Percentiles rank a stretch among this genome's conserved stretches.
Evolutionary conservation across 2,329 filamentous ascomycete species (phyloP).

Genomic region (Lojkania enalia): DNA sequence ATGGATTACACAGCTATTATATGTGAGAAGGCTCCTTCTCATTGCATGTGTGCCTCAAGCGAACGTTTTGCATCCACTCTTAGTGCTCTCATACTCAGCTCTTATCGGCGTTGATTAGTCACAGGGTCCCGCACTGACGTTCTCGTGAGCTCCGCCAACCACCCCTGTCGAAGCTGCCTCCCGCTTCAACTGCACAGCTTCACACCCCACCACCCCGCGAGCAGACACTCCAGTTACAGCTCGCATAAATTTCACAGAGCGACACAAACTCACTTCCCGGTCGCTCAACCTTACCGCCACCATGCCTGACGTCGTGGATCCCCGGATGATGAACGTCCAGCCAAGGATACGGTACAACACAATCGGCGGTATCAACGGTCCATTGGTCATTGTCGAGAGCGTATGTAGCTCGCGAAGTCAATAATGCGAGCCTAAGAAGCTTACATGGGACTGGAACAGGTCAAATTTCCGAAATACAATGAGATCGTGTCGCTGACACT

Average conservation of each 20-base stretch:
- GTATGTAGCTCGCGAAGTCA: constrained; percentile 56
- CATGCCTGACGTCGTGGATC: constrained; percentile 48
- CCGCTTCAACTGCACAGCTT: constrained; percentile 33
- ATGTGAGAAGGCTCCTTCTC: too few species aligned
- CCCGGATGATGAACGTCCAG: constrained; percentile 61
- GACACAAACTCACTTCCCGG: constrained; percentile 15
- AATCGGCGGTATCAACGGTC: constrained; percentile 95
- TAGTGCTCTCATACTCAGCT: too few species aligned
- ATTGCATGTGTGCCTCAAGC: too few species aligned
- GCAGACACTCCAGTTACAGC: constrained; percentile 13
- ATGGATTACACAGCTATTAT: too few species aligned
- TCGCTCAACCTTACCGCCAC: constrained; percentile 30
- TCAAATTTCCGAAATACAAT: constrained; percentile 97
- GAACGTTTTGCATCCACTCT: too few species aligned
- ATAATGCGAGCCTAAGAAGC: constrained; percentile 15
- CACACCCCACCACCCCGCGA: constrained; percentile 24
- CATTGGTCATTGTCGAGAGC: constrained; percentile 96
- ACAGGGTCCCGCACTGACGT: constrained; percentile 22
- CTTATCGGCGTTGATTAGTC: too few species aligned
- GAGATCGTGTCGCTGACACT: constrained; percentile 97
- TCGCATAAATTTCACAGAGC: constrained; percentile 17
- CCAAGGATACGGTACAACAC: constrained; percentile 93
- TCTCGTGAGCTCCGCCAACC: constrained; percentile 12
- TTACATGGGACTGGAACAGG: constrained; percentile 56
- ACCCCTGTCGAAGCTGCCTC: constrained; percentile 32